phyloP scores from a whole-genome alignment of 306 rosid genomes.

The Amphicarpaea edgeworthii region DNA sequence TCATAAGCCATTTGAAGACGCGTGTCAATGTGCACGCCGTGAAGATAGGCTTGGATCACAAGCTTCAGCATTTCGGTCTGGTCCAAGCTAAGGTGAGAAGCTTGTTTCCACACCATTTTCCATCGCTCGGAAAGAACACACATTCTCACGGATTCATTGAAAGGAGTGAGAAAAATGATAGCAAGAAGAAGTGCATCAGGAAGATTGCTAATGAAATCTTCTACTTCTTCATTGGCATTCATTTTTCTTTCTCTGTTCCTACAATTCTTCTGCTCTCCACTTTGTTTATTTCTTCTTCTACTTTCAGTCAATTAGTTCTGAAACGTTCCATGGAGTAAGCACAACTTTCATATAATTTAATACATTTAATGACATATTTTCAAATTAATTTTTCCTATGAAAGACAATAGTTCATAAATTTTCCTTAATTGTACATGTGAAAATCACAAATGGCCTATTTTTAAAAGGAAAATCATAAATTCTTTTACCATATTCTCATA shows the following conservation, averaged over 20 bases:
- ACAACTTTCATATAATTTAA: no score
- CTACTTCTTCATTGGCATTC: neutral
- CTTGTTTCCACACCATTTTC: neutral
- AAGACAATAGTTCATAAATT: no score
- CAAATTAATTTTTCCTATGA: no score
- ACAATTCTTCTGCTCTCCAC: neutral
- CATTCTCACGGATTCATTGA: neutral
- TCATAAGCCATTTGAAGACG: neutral
- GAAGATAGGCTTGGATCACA: neutral
- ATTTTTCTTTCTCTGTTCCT: neutral
- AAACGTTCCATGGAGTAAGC: no score
- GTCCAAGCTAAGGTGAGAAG: neutral
- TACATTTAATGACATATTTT: no score
- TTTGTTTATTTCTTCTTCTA: neutral
- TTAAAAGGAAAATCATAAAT: no score
- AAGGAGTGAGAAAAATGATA: neutral
- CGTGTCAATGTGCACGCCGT: fast-evolving
- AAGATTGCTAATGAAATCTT: neutral
- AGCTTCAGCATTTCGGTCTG: neutral
- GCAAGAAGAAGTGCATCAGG: neutral
- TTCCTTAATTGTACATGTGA: no score
- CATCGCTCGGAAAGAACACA: neutral
- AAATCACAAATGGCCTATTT: no score
- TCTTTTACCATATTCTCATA: no score
- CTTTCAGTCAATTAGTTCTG: no score